Conservation (phyloP, 257 asterid species). For the Fraxinus quadrangulata region DNA sequence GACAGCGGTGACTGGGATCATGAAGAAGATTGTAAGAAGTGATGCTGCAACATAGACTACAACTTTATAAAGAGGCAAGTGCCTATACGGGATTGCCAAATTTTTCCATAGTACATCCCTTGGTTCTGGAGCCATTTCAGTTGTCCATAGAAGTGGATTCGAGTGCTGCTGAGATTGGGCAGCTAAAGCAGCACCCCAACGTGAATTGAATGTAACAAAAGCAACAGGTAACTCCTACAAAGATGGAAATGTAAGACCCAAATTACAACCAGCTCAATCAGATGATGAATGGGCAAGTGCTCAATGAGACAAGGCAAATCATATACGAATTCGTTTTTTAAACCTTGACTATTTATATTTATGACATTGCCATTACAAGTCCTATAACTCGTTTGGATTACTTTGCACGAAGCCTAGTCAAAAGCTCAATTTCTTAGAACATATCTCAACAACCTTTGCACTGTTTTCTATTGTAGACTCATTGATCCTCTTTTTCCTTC, state of each 20-base stretch:
- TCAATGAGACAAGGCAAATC: background rate
- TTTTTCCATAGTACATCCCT: constrained; percentile 87
- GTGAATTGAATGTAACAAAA: constrained; percentile 80
- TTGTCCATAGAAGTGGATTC: constrained; percentile 79
- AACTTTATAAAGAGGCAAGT: constrained; percentile 61
- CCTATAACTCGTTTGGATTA: background rate
- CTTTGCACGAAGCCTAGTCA: background rate
- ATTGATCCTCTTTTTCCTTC: background rate
- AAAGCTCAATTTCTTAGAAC: background rate
- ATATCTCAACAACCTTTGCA: background rate
- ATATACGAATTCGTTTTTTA: background rate
- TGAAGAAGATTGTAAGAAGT: constrained; percentile 80
- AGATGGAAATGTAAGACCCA: constrained; percentile 18
- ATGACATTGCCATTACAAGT: background rate
- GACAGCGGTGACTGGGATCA: constrained; percentile 88
- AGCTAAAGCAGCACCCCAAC: constrained; percentile 96
- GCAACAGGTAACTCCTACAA: constrained; percentile 79
- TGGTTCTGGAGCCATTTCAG: constrained; percentile 96
- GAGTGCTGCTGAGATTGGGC: constrained; percentile 91
- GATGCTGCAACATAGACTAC: constrained; percentile 59
- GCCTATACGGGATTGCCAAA: constrained; percentile 55
- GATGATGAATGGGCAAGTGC: background rate
- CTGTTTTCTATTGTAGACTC: background rate
- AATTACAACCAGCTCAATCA: constrained; percentile 13
- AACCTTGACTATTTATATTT: background rate